Base-by-base conservation (phyloP, 2,329 filamentous ascomycete species). In the Aspergillus pseudoviridinutans region DNA sequence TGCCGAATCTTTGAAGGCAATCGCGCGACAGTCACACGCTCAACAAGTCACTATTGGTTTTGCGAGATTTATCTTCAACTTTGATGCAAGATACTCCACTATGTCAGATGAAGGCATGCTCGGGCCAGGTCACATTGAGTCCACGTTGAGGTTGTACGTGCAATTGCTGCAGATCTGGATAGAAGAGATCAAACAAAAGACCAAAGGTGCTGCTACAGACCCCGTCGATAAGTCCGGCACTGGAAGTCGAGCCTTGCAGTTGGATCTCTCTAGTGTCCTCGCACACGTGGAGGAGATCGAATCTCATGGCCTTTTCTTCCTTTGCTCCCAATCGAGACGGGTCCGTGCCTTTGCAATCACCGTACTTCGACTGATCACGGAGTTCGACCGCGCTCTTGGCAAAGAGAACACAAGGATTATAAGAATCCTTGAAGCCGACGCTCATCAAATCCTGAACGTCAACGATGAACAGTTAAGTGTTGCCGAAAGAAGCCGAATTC, bases 101-200 rank as follows among this genome's bases (percentile, higher is more conserved):
- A 97, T 97, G 87, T 96, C 92, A 9, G 94, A 99, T 68, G 94
- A 95, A 32, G 94, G 94, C 2, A 94, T 99, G 87, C 85, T 99
- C 25, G 94, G 93, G 0, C 87, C 91, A 35, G 90, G 88, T 4
- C 94, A 99, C 68, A 97, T 99, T 57, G 94, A 99, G 72, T 96
- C 88, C 64, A 99, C 94, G 0, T 76, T 99, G 22, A 88, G 89
- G 61, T 81, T 99, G 10, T 99, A 99, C 68, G 91, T 97, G 28
- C 92, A 99, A 74, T 78, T 99, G 4, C 80, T 99, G 12, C 87
- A 92, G 61, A 97, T 99, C 42, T 99, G 95, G 95, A 96, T 97
- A 53, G 92, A 97, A 61, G 93, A 97, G 69, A 95, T 99, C 61
- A 89, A 90, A 68, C 87, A 89, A 61, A 96, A 94, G 69, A 90